Conservation (phyloP, 768 basidiomycete species). For the Leccinum disarticulatum region DNA sequence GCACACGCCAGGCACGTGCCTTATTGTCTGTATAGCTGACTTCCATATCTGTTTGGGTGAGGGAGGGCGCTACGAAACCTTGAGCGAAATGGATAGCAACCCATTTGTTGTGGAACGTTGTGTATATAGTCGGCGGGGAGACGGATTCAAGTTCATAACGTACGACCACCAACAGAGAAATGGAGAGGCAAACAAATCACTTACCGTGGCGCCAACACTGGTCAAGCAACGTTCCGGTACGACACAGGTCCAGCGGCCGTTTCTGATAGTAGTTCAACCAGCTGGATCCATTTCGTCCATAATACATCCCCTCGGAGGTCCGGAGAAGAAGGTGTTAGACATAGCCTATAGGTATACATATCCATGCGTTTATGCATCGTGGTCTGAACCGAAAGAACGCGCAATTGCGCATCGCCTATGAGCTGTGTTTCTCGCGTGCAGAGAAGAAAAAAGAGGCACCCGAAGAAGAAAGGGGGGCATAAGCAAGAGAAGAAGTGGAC, state of each 20-base stretch:
- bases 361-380: constrained; percentile 10
- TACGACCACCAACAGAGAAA: background rate
- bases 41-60: constrained; percentile 12
- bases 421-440: constrained; percentile 7
- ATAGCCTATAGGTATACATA: background rate
- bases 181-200: background rate
- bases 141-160: background rate
- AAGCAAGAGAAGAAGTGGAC: background rate
- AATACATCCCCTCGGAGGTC: constrained; percentile 21
- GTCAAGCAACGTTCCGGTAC: background rate
- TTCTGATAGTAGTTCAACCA: background rate
- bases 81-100: background rate
- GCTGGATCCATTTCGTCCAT: background rate
- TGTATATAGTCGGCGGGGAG: background rate
- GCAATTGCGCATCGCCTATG: constrained; percentile 3
- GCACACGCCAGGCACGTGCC: constrained; percentile 7
- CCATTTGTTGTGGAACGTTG: background rate
- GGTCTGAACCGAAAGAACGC: background rate
- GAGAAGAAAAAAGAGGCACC: background rate
- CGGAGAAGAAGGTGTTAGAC: constrained; percentile 14
- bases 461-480: background rate
- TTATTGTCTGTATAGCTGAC: background rate
- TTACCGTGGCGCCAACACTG: background rate
- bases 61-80: background rate
- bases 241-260: background rate